Evolutionary conservation across 495 filamentous ascomycete genomes (phyloP).

Genomic region (Pyrenopolyporus hunteri): DNA sequence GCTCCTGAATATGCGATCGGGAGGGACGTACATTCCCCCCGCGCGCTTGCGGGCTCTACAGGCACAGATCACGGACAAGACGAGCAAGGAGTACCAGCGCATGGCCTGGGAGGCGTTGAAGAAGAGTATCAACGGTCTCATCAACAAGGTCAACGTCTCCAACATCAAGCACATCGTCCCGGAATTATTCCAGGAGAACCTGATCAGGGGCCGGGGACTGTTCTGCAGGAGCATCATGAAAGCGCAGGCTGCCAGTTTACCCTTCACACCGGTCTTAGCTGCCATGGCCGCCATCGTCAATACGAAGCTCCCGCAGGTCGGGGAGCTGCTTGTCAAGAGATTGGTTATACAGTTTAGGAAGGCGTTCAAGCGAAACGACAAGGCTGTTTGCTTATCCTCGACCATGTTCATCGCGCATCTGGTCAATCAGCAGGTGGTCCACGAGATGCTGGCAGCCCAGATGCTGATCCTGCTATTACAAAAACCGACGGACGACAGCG

Average conservation of each 20-base stretch:
- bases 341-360: conserved; percentile 93
- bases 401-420: conserved; percentile 95
- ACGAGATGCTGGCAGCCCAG: conserved; percentile 90
- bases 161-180: conserved; percentile 98
- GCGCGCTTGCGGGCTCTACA: conserved; percentile 89
- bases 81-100: conserved; percentile 94
- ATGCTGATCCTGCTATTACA: conserved; percentile 86
- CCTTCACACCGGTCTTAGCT: conserved; percentile 94
- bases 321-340: conserved; percentile 85
- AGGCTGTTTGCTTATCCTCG: conserved; percentile 87
- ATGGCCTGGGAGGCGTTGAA: conserved; percentile 99
- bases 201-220: conserved; percentile 86
- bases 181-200: conserved; percentile 92
- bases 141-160: conserved; percentile 97
- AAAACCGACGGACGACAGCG: conserved; percentile 96
- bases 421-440: conserved; percentile 92
- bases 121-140: conserved; percentile 97
- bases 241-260: conserved; percentile 93
- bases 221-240: conserved; percentile 98
- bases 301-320: conserved; percentile 92
- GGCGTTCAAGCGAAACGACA: conserved; percentile 95
- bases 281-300: conserved; percentile 96
- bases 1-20: conserved; percentile 85
- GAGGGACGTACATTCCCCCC: conserved; percentile 94
- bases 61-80: conserved; percentile 95